phyloP scores from a whole-genome alignment of 192 early-diverging fungal genomes.

The Coemansia interrupta region DNA sequence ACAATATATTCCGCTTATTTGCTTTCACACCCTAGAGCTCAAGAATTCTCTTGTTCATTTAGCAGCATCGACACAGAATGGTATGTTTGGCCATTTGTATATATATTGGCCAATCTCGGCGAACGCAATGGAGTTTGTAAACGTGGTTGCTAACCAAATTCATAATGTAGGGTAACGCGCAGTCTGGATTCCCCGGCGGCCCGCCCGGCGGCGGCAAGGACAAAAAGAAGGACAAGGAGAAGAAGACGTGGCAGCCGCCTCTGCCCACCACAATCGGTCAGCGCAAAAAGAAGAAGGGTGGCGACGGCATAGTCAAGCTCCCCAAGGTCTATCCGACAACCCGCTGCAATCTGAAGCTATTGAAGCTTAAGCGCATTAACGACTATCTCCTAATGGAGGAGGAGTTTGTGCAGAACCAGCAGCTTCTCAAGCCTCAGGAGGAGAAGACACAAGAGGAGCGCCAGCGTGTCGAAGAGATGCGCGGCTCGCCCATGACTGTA shows the following conservation, averaged over 20 bases:
- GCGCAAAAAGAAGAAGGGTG: conserved; percentile 92
- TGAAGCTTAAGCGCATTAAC: conserved; percentile 97
- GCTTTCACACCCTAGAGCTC: too few relatives aligned
- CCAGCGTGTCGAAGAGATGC: conserved; percentile 88
- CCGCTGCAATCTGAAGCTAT: conserved; percentile 92
- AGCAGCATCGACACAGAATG: neutral
- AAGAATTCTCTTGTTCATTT: neutral
- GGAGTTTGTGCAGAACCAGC: conserved; percentile 99
- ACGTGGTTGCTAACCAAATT: neutral
- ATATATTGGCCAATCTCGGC: too few relatives aligned
- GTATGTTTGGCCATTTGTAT: too few relatives aligned
- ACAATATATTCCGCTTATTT: too few relatives aligned
- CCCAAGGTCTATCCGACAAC: conserved; percentile 98
- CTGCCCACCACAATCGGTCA: conserved; percentile 98
- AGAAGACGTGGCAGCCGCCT: conserved; percentile 99
- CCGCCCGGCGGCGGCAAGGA: conserved; percentile 63
- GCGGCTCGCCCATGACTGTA: conserved; percentile 95
- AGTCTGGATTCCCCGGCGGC: conserved; percentile 69
- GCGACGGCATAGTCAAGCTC: conserved; percentile 85
- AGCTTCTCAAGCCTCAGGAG: conserved; percentile 93
- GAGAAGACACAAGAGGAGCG: conserved; percentile 93
- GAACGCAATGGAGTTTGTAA: neutral
- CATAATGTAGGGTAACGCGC: conserved; percentile 74
- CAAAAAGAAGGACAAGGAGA: conserved; percentile 74
- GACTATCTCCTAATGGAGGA: conserved; percentile 98